Evolutionary conservation across 345 rosid genomes (phyloP).

Genomic region (Conringia planisiliqua): DNA sequence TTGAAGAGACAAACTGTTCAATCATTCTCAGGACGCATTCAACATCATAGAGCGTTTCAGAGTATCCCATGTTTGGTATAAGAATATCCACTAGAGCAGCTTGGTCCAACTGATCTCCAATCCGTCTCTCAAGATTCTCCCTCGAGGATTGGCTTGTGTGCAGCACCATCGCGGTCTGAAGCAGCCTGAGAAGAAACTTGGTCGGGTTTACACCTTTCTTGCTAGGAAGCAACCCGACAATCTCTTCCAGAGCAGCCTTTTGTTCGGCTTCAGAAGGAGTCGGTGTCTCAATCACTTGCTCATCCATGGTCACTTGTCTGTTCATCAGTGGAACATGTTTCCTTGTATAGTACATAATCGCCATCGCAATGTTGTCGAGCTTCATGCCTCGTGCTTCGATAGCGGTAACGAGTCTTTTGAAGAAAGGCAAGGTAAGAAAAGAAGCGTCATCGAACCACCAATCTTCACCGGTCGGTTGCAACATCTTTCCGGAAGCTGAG

Average conservation of each 20-base stretch:
- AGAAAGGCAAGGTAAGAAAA: conserved; percentile 46
- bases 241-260: conserved; percentile 53
- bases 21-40: conserved; percentile 65
- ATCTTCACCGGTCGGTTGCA: conserved; percentile 51
- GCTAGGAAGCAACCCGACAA: conserved; percentile 56
- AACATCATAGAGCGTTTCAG: conserved; percentile 61
- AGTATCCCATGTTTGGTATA: conserved; percentile 56
- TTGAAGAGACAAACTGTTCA: conserved; percentile 52
- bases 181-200: conserved; percentile 62
- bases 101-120: conserved; percentile 60
- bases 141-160: conserved; percentile 51
- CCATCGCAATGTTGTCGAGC: conserved; percentile 48
- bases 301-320: conserved; percentile 43
- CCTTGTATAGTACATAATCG: conserved; percentile 53
- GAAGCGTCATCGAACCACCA: conserved; percentile 80
- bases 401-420: conserved; percentile 49
- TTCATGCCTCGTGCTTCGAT: conserved; percentile 54
- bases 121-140: conserved; percentile 54
- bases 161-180: conserved; percentile 53
- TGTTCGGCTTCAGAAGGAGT: conserved; percentile 46
- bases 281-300: conserved; percentile 29
- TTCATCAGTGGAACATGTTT: conserved; percentile 55
- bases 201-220: conserved; percentile 56
- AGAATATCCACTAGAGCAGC: conserved; percentile 62
- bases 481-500: conserved; percentile 36